Evolutionary conservation across 768 basidiomycete genomes (phyloP).

Genomic region (Rhizopogon roseolus): DNA sequence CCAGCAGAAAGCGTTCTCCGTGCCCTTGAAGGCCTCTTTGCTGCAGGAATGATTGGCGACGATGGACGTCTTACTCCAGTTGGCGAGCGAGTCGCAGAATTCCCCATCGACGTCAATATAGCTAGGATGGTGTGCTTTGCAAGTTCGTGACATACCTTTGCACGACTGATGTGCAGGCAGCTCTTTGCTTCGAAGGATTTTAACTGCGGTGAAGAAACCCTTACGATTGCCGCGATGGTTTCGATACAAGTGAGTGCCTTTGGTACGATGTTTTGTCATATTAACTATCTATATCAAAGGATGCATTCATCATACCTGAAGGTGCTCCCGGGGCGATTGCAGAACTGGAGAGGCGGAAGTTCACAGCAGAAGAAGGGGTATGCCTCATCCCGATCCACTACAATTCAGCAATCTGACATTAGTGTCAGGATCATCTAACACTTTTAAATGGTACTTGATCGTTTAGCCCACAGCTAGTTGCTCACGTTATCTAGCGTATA

Average conservation of each 20-base stretch:
- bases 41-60: slow-evolving; percentile 79
- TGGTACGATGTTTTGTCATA: background rate
- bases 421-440: slow-evolving; percentile 83
- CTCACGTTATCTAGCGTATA: slow-evolving; percentile 59
- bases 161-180: slow-evolving; percentile 34
- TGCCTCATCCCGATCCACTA: slow-evolving; percentile 16
- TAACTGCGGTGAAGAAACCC: slow-evolving; percentile 89
- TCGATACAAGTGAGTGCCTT: slow-evolving; percentile 64
- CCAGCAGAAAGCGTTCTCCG: slow-evolving; percentile 81
- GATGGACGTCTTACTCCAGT: slow-evolving; percentile 71
- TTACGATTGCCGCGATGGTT: slow-evolving; percentile 96
- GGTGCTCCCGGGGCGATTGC: slow-evolving; percentile 82
- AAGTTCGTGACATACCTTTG: background rate
- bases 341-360: slow-evolving; percentile 91
- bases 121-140: slow-evolving; percentile 77
- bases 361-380: slow-evolving; percentile 97
- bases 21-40: slow-evolving; percentile 78
- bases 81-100: slow-evolving; percentile 88
- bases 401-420: slow-evolving; percentile 3
- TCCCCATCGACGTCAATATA: slow-evolving; percentile 88
- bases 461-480: background rate
- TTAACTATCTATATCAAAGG: slow-evolving; percentile 39
- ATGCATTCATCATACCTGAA: slow-evolving; percentile 85
- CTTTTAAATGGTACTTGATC: slow-evolving; percentile 71
- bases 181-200: slow-evolving; percentile 82